Base-by-base conservation (phyloP, 1,139 yeast species). In the Suhomyces bokatorum region DNA sequence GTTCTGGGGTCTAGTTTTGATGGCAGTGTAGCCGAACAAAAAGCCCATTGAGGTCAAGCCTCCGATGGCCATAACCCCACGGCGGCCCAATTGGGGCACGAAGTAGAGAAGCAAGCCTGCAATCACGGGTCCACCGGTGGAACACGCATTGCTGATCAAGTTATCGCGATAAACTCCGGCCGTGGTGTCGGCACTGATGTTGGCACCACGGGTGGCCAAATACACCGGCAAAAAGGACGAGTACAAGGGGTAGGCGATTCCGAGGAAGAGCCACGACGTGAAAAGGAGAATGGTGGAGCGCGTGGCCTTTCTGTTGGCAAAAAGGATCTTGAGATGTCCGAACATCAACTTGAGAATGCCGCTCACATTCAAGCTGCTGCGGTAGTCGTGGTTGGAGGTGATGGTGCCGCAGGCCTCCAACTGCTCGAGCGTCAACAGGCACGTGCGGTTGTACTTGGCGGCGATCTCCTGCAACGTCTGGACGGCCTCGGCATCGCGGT, bases 91-190 rank as follows among this genome's bases (percentile, higher is more conserved):
- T 16, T 55, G 55, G 3, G 80, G 83, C 47, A 77, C 57, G 39
- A 66, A 62, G 44, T 75, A 64, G 37, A 76, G 46, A 5, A 60
- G 47, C 4, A 50, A 63, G 38, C 78, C 83, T 6, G 80, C 86
- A 37, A 81, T 60, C 13, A 79, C 51, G 7, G 87, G 86, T 9
- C 87, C 87, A 43, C 76, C 73, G 32, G 78, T 77, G 32, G 81
- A 73, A 24, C 72, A 69, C 28, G 74, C 68, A 52, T 77, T 77
- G 38, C 76, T 74, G 42, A 82, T 69, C 40, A 77, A 63, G 37
- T 77, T 74, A 58, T 81, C 78, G 54, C 83, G 64, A 61, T 80
- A 81, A n/a, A 69, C 67, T 20, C 70, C 65, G 38, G 55, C 58
- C 10, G 70, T 63, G 32, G 70, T 60, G 26, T 57, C 50, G 1